Evolutionary conservation across 2,329 filamentous ascomycete species (phyloP), one percentile per base, ranked within the genome.

Genomic region (Apiospora phragmitis): DNA sequence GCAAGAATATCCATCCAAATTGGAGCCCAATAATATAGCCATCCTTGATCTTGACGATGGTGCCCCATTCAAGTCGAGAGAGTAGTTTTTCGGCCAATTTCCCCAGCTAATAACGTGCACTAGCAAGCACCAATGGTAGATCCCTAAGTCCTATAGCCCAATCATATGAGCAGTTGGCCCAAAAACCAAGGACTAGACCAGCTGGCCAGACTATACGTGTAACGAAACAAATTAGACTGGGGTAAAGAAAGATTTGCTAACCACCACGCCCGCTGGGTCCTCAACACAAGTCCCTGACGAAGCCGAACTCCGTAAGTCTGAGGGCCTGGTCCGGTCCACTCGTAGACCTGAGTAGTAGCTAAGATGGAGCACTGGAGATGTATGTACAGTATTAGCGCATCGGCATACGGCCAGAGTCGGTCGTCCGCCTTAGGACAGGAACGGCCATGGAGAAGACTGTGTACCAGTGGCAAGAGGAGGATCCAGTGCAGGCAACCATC

Each of bases 51-150:
- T 59, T 59, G 55, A 62, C 24, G 51, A 59, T 59, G 51, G 51
- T 9, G 26, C 51, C 51, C 51, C 55, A 35, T 38, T 14, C 18
- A n/a, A 62, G 55, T 62, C 32, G 55, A 21, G 9, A 62, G 55
- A 35, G 55, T 62, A 21, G 55, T 62, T 62, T 62, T 38, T 62
- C 55, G 55, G 55, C 55, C 55, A 62, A 62, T 62, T 62, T 62
- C 55, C 32, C 55, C 55, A 62, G 55, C 55, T 35, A 62, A 62
- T 62, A 62, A 62, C 55, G 55, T 62, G 55, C 55, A 62, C 55
- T 38, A 62, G 55, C 55, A 38, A 14, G 55, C 55, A 38, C 55
- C 55, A 62, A n/a, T 62, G 32, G 32, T n/a, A 62, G 55, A 62
- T 38, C 55, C 55, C 55, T 62, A 32, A 62, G 55, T 12, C 9